Conservation (phyloP, 1,284 basidiomycete genomes). For the Pseudozyma sp. region DNA sequence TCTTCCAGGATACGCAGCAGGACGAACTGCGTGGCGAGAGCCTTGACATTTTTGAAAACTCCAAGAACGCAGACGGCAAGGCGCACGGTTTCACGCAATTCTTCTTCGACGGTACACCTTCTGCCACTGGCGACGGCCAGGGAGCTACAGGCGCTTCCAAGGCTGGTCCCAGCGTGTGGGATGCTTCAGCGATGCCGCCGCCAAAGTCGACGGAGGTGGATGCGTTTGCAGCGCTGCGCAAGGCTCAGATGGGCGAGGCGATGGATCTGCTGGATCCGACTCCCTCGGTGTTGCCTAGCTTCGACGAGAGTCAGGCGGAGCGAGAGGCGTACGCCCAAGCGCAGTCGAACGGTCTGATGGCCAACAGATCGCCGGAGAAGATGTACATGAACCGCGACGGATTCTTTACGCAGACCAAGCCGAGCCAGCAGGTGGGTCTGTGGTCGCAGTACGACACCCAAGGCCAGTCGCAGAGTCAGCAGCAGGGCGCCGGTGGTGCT, state of each 20-base stretch:
- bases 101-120: constrained; percentile 49
- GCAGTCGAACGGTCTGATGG: constrained; percentile 9
- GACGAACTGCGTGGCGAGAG: constrained; percentile 50
- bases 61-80: constrained; percentile 36
- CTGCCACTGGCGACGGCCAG: constrained; percentile 5
- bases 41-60: constrained; percentile 59
- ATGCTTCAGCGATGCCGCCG: constrained; percentile 57
- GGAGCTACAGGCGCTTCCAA: background rate
- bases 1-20: constrained; percentile 62
- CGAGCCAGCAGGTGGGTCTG: constrained; percentile 24
- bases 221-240: constrained; percentile 61
- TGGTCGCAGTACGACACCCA: constrained; percentile 38
- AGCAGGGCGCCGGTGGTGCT: background rate
- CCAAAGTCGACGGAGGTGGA: constrained; percentile 55
- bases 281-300: constrained; percentile 50
- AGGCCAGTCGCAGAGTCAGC: constrained; percentile 34
- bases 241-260: constrained; percentile 50
- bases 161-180: constrained; percentile 17
- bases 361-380: constrained; percentile 32
- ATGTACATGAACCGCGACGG: constrained; percentile 64
- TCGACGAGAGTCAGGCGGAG: constrained; percentile 55
- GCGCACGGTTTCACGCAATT: constrained; percentile 55
- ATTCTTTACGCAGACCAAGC: constrained; percentile 66
- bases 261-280: constrained; percentile 48
- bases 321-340: constrained; percentile 35